A percentile compares a stretch with the other conserved stretches of the same genome.
These are phyloP conservation scores for Cardamine chenopodiifolia DNA, from an alignment of 345 rosid species.

Conservation along the genomic window DNA sequence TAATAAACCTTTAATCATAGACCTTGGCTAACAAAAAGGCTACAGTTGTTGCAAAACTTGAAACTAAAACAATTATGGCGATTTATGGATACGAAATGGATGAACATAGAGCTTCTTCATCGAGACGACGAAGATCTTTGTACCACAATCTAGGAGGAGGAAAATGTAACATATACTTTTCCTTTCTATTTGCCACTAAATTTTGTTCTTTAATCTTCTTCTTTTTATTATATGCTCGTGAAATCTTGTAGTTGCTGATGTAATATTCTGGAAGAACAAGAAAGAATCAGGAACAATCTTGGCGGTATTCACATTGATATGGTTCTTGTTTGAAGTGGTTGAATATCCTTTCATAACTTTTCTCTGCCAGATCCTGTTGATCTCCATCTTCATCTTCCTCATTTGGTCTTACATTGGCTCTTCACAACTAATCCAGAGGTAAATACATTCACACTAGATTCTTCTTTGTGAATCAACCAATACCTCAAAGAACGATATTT, in stretches of 20 bases:
- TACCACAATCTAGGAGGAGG: constrained; percentile 47
- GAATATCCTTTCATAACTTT: constrained; percentile 66
- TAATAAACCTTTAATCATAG: constrained; percentile 19
- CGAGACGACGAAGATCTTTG: constrained; percentile 35
- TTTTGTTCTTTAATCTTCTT: not conserved
- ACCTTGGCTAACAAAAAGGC: constrained; percentile 13
- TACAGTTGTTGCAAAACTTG: constrained; percentile 18
- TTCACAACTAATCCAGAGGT: constrained; percentile 54
- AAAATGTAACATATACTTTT: constrained; percentile 27
- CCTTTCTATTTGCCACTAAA: not conserved
- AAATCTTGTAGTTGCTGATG: constrained; percentile 58
- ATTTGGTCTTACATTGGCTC: constrained; percentile 60
- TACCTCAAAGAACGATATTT: not conserved
- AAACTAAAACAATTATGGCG: constrained; percentile 20
- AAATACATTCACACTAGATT: not conserved
- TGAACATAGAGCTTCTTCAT: constrained; percentile 42
- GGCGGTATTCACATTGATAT: constrained; percentile 54
- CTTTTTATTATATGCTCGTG: not conserved
- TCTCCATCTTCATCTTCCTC: constrained; percentile 51
- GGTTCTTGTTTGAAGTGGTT: constrained; percentile 67
- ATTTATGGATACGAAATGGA: constrained; percentile 2
- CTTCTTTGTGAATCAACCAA: constrained; percentile 7
- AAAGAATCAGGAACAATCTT: constrained; percentile 58
- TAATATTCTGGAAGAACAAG: constrained; percentile 71
- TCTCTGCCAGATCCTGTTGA: constrained; percentile 55